phyloP scores from a whole-genome alignment of 306 rosid genomes.

The Citrullus mucosospermus region DNA sequence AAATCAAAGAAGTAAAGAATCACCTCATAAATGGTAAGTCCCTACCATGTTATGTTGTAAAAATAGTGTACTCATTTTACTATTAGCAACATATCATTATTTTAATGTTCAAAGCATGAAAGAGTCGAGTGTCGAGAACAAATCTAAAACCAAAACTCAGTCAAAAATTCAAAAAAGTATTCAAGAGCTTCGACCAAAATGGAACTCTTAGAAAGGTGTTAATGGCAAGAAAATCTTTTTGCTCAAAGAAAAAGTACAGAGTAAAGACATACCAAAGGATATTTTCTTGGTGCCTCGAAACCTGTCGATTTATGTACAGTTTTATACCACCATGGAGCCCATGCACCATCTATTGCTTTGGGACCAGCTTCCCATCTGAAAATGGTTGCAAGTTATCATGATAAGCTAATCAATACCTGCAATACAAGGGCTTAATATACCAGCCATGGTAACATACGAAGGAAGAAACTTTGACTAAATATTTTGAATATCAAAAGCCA shows the following conservation, averaged over 20 bases:
- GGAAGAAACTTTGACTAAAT: background rate
- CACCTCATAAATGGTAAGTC: background rate
- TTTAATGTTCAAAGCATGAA: background rate
- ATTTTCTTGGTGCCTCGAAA: constrained; percentile 34
- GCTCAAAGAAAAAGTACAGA: background rate
- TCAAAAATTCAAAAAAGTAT: background rate
- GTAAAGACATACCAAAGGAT: constrained; percentile 42
- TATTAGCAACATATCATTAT: background rate
- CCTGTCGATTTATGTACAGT: constrained; percentile 47
- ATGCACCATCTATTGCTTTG: constrained; percentile 58
- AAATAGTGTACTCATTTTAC: background rate
- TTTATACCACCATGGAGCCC: constrained; percentile 88
- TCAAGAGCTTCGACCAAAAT: background rate
- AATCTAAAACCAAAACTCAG: background rate
- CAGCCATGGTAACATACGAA: background rate
- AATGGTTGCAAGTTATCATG: constrained; percentile 4
- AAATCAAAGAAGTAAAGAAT: background rate
- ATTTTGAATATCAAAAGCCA: background rate
- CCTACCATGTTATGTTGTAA: background rate
- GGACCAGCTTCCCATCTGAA: constrained; percentile 82
- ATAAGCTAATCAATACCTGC: constrained; percentile 13
- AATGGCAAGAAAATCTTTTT: background rate
- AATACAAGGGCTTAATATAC: background rate
- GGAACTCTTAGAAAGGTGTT: background rate
- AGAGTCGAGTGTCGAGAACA: background rate